These are phyloP conservation scores for Whalleya microplaca DNA, from an alignment of 2,329 filamentous ascomycete genomes.

Conservation along the genomic window DNA sequence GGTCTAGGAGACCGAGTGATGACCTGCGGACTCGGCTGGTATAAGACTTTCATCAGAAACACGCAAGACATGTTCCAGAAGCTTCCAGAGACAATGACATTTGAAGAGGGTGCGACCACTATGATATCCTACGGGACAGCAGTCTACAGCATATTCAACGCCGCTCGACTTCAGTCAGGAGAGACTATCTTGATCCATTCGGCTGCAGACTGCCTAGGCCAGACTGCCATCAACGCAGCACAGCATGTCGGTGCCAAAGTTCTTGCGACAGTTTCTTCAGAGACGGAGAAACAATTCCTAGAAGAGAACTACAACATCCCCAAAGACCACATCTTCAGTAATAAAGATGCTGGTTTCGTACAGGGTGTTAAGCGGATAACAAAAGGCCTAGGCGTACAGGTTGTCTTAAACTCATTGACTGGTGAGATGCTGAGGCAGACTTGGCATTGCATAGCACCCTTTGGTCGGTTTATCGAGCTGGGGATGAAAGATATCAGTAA, in stretches of 20 bases:
- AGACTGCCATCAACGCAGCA: constrained; percentile 33
- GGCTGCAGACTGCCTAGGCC: constrained; percentile 31
- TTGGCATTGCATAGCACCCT: constrained; percentile 36
- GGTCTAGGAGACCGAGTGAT: constrained; percentile 30
- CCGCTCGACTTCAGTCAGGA: constrained; percentile 31
- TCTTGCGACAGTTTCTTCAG: constrained; percentile 32
- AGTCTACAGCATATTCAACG: constrained; percentile 33
- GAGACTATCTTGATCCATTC: constrained; percentile 35
- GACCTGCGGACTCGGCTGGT: constrained; percentile 31
- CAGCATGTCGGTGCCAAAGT: constrained; percentile 33
- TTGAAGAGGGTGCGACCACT: constrained; percentile 32
- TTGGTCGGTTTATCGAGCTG: constrained; percentile 34
- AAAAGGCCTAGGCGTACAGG: constrained; percentile 30
- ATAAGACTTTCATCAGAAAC: constrained; percentile 33
- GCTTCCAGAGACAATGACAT: constrained; percentile 32
- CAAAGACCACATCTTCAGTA: constrained; percentile 34
- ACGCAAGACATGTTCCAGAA: constrained; percentile 33
- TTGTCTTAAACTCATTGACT: constrained; percentile 31
- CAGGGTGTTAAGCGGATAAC: constrained; percentile 35
- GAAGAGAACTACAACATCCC: constrained; percentile 30
- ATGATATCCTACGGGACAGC: constrained; percentile 35
- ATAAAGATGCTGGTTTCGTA: constrained; percentile 33
- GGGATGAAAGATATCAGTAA: constrained; percentile 33
- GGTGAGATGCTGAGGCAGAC: constrained; percentile 33
- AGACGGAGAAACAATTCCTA: constrained; percentile 33